Conservation (phyloP, 2,329 filamentous ascomycete species). For the Pyricularia pennisetigena region DNA sequence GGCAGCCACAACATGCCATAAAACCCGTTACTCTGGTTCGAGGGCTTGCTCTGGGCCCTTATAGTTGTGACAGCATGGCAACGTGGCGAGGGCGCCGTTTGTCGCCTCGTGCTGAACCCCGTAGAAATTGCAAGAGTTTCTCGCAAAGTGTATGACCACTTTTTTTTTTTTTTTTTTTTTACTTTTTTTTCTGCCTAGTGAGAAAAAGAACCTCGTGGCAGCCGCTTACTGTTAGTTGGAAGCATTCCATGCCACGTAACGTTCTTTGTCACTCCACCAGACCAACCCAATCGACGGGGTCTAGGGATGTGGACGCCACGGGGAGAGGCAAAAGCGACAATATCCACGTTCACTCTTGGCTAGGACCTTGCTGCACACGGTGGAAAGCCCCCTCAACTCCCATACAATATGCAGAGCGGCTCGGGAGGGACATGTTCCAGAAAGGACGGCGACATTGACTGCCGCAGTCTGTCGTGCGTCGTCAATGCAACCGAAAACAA, state of each 20-base stretch:
- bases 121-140: background rate
- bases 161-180: background rate
- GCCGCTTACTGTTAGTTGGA: too few species aligned
- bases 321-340: background rate
- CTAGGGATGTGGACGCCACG: too few species aligned
- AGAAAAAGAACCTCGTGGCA: background rate
- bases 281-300: too few species aligned
- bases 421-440: background rate
- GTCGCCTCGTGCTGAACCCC: background rate
- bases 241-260: too few species aligned
- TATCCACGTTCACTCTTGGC: background rate
- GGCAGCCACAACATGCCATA: background rate
- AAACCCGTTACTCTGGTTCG: background rate
- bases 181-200: background rate
- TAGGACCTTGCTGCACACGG: background rate
- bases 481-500: background rate
- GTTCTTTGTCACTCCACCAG: too few species aligned
- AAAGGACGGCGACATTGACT: background rate
- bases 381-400: too few species aligned
- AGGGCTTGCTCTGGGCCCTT: background rate
- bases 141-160: background rate
- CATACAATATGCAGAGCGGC: background rate
- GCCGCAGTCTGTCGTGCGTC: background rate
- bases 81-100: background rate
- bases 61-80: background rate